Conservation (phyloP, 768 basidiomycete genomes). For the Fomitopsis serialis region DNA sequence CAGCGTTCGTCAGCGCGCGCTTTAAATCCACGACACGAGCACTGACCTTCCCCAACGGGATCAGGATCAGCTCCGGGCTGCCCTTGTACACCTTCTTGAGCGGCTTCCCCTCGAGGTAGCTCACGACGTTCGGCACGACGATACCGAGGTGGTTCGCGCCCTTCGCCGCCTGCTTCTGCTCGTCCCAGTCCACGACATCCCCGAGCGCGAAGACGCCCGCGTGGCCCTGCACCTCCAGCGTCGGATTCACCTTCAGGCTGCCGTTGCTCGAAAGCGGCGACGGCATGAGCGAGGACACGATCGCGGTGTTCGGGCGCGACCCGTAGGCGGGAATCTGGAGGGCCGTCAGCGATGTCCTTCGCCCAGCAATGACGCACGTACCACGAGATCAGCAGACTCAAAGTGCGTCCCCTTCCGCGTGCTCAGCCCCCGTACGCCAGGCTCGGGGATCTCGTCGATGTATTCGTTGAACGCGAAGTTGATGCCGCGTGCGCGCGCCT, state of each 20-base stretch:
- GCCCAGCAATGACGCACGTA: constrained; percentile 27
- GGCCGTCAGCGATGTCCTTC: neutral
- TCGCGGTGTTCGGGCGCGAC: constrained; percentile 44
- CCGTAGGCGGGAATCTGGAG: constrained; percentile 25
- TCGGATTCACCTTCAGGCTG: constrained; percentile 48
- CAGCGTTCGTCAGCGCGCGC: neutral
- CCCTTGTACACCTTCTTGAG: constrained; percentile 41
- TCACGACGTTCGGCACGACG: constrained; percentile 44
- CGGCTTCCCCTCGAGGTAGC: constrained; percentile 33
- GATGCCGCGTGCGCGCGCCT: constrained; percentile 39
- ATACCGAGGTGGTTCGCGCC: constrained; percentile 36
- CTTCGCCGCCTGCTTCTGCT: constrained; percentile 59
- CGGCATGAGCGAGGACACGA: constrained; percentile 37
- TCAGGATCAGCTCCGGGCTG: constrained; percentile 44
- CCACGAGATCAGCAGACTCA: constrained; percentile 50
- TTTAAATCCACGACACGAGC: neutral
- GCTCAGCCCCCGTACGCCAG: constrained; percentile 31
- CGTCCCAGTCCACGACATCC: constrained; percentile 57
- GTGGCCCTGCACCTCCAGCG: constrained; percentile 48
- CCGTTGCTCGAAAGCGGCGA: constrained; percentile 30
- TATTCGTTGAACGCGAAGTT: constrained; percentile 47
- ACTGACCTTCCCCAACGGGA: constrained; percentile 50
- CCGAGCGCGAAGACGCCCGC: constrained; percentile 60
- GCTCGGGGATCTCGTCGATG: constrained; percentile 40
- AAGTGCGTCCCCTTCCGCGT: constrained; percentile 48